Evolutionary conservation across 352 stramenopile species (phyloP).

Genomic region (Stramenopiles sp.): DNA sequence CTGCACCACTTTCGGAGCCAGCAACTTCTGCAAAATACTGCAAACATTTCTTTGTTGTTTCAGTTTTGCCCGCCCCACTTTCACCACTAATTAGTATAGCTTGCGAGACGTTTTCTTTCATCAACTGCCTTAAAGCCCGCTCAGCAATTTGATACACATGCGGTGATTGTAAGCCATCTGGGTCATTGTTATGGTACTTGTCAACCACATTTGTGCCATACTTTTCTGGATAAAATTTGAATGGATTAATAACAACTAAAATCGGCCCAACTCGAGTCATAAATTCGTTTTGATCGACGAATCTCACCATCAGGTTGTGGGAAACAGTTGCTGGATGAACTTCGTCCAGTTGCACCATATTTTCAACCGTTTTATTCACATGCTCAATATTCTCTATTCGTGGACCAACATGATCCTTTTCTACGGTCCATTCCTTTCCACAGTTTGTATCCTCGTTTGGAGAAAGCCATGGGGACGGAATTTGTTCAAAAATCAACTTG

Average conservation of each 20-base stretch:
- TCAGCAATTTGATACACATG: constrained; percentile 72
- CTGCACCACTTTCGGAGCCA: constrained; percentile 13
- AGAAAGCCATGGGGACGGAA: too few species aligned
- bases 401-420: too few species aligned
- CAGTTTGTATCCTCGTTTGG: too few species aligned
- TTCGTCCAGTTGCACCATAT: constrained; percentile 1
- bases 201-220: background rate
- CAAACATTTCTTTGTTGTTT: constrained; percentile 64
- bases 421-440: too few species aligned
- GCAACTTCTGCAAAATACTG: constrained; percentile 41
- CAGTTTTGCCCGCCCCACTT: constrained; percentile 56
- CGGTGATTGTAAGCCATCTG: constrained; percentile 35
- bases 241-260: constrained; percentile 70
- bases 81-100: constrained; percentile 64
- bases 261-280: constrained; percentile 78
- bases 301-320: background rate
- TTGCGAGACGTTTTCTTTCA: too few species aligned
- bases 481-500: too few species aligned
- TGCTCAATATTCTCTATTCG: too few species aligned
- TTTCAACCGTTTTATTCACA: too few species aligned
- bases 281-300: constrained; percentile 36
- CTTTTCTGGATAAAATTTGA: constrained; percentile 33
- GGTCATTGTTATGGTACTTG: constrained; percentile 15
- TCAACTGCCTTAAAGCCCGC: constrained; percentile 38
- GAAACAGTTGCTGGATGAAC: background rate